Percentiles rank a stretch among this genome's conserved stretches.
Evolutionary conservation across 2,329 filamentous ascomycete species (phyloP).

Genomic region (Diaporthe eres): DNA sequence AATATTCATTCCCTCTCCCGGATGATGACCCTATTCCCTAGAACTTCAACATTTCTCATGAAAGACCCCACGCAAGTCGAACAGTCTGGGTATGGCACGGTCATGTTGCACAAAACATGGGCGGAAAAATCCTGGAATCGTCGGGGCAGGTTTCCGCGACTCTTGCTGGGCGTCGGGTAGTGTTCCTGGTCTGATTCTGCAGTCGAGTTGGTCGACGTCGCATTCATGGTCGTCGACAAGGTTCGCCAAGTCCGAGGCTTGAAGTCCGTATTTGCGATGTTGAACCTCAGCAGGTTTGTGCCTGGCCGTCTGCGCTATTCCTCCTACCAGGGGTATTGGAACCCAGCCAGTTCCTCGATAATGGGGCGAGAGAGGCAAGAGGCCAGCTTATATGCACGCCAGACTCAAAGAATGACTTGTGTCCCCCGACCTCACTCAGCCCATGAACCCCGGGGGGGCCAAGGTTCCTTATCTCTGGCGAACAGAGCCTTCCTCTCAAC

Average conservation of each 20-base stretch:
- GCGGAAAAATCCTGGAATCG: neutral
- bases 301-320: neutral
- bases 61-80: neutral
- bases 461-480: constrained; percentile 34
- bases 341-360: neutral
- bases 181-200: neutral
- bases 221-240: constrained; percentile 10
- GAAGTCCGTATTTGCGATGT: constrained; percentile 2
- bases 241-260: constrained; percentile 21
- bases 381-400: constrained; percentile 31
- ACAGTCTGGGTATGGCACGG: neutral
- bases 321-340: neutral
- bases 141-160: neutral
- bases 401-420: constrained; percentile 16
- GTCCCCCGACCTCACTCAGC: neutral
- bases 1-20: neutral
- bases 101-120: neutral
- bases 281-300: constrained; percentile 17
- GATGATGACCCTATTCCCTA: neutral
- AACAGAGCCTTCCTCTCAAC: constrained; percentile 34
- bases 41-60: neutral
- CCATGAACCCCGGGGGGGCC: constrained; percentile 25
- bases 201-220: constrained; percentile 1
- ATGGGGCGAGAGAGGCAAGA: neutral
- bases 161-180: neutral